Base-by-base conservation (phyloP, 345 rosid genomes). In the Trapa incisa region DNA sequence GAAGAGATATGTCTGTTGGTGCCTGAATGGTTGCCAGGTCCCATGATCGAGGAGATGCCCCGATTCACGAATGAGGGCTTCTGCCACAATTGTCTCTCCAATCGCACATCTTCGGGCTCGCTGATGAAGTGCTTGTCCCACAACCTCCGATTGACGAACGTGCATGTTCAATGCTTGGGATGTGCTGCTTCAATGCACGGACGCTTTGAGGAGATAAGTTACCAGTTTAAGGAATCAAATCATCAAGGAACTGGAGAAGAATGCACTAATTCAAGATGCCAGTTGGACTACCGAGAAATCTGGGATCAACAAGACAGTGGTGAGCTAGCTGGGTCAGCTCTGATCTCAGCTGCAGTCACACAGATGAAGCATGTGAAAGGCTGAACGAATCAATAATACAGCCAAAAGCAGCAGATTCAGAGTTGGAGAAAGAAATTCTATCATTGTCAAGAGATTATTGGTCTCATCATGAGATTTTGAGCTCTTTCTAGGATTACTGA, bases 271-370 rank as follows among this genome's bases (percentile, higher is more conserved):
- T 64, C 73, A 42, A 74, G 65, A 0, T 77, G 75, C 47, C 54
- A 65, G 75, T 53, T 72, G 64, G 77, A 53, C 37, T 77, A 80
- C 69, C 79, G 65, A 71, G 89, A 86, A 77, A 79, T 75, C 0
- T 88, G 96, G 97, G 82, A 61, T 77, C 83, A 84, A 65, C 96
- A 80, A 7, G 96, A 85, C 73, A 89, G 92, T 76, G 81, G 85
- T 0, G 96, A 89, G 54, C 82, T 86, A 87, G 87, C 76, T 83
- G 87, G 1, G 74, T 77, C 16, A 89, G 79, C 42, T 83, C 79
- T 13, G 79, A 86, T 68, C 79, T 69, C 22, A 15, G 60, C 60
- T 54, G 60, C 37, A 83, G 81, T 73, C 76, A 80, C 70, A 83
- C 85, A 3, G 93, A 92, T 64, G 81, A 85, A 71, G 87, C 86